phyloP scores from a whole-genome alignment of 2,329 filamentous ascomycete species.

The Fusarium nelsonii region DNA sequence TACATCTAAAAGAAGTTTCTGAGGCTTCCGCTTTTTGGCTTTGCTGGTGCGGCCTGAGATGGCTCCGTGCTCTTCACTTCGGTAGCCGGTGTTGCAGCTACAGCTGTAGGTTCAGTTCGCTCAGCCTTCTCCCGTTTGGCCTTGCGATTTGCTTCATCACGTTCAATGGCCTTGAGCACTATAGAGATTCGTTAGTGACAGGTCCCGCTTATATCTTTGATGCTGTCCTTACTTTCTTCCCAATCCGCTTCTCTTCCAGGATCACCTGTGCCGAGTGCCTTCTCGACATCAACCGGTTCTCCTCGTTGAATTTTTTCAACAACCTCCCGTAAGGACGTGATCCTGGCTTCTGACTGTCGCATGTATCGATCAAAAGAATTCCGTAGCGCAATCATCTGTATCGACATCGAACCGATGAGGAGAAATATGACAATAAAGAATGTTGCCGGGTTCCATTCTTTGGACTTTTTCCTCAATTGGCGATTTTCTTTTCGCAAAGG shows the following conservation, averaged over 20 bases:
- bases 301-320: slow-evolving; percentile 77
- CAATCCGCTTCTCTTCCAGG: slow-evolving; percentile 82
- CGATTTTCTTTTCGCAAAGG: slow-evolving; percentile 64
- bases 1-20: slow-evolving; percentile 64
- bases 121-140: slow-evolving; percentile 57
- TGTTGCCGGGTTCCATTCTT: slow-evolving; percentile 83
- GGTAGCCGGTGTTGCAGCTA: slow-evolving; percentile 20
- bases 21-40: slow-evolving; percentile 51
- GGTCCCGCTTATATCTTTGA: not conserved
- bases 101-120: slow-evolving; percentile 40
- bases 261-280: slow-evolving; percentile 82
- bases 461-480: slow-evolving; percentile 60
- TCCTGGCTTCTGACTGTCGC: slow-evolving; percentile 82
- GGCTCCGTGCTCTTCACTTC: slow-evolving; percentile 24
- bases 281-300: slow-evolving; percentile 87
- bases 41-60: slow-evolving; percentile 43
- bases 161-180: slow-evolving; percentile 76
- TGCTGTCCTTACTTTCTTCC: slow-evolving; percentile 77
- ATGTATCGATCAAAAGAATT: slow-evolving; percentile 79
- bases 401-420: slow-evolving; percentile 94
- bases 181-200: slow-evolving; percentile 29
- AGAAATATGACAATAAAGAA: slow-evolving; percentile 86
- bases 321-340: slow-evolving; percentile 80
- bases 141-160: slow-evolving; percentile 68
- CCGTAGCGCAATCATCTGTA: slow-evolving; percentile 87